Evolutionary conservation across 805 yeast species (phyloP).

Genomic region (Wickerhamiella dianesei): DNA sequence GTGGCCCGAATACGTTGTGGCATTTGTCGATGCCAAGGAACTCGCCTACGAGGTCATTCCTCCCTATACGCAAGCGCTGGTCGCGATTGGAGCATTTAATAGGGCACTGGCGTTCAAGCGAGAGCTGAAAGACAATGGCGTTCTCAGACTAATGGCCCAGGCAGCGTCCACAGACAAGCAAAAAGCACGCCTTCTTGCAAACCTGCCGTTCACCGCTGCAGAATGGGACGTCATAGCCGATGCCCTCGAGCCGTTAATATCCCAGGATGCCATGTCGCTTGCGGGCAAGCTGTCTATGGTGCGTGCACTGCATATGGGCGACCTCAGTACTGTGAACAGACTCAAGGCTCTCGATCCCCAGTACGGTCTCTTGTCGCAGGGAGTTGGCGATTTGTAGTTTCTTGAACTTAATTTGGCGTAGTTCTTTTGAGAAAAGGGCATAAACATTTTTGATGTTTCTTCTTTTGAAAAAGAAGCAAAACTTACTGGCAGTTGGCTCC

Average conservation of each 20-base stretch:
- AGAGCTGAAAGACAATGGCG: neutral
- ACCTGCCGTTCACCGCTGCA: conserved; percentile 11
- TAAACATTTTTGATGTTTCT: too few relatives aligned
- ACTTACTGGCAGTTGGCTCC: too few relatives aligned
- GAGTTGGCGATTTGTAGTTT: neutral
- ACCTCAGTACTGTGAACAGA: conserved; percentile 6
- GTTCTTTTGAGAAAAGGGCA: too few relatives aligned
- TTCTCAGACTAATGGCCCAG: conserved; percentile 8
- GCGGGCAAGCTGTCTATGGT: conserved; percentile 12
- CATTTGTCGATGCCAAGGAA: neutral
- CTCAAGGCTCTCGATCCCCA: conserved; percentile 2
- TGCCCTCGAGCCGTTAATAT: conserved; percentile 4
- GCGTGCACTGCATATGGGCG: conserved; percentile 15
- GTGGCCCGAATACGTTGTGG: neutral
- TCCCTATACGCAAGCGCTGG: neutral
- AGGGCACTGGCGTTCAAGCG: conserved; percentile 6
- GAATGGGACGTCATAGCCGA: conserved; percentile 12
- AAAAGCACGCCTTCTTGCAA: conserved; percentile 11
- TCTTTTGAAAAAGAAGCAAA: too few relatives aligned
- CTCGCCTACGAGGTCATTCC: neutral
- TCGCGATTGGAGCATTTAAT: neutral
- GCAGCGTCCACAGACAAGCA: conserved; percentile 3
- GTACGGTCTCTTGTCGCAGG: neutral
- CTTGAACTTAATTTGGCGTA: too few relatives aligned
- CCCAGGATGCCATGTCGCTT: conserved; percentile 1